These are phyloP conservation scores for Penstemon eatonii DNA, from an alignment of 257 asterid genomes.

Conservation along the genomic window DNA sequence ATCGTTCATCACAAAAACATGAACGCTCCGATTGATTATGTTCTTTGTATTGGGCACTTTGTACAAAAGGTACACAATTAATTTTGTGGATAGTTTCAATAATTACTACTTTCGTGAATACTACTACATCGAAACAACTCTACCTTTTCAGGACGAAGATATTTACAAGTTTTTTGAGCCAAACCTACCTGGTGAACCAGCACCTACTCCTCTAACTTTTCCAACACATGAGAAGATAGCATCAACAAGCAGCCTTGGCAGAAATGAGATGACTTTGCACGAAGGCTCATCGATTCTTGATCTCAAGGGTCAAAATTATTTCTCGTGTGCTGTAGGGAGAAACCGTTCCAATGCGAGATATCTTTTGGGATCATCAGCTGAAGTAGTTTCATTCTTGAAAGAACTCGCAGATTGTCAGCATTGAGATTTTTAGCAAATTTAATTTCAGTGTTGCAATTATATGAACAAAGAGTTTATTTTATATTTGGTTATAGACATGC, in stretches of 20 bases:
- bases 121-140: neutral
- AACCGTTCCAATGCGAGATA: slow-evolving; percentile 72
- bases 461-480: no score
- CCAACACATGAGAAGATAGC: slow-evolving; percentile 42
- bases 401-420: slow-evolving; percentile 43
- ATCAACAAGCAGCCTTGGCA: slow-evolving; percentile 30
- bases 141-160: slow-evolving; percentile 68
- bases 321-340: slow-evolving; percentile 89
- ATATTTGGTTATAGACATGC: no score
- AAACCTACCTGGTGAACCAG: slow-evolving; percentile 60
- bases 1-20: slow-evolving; percentile 72
- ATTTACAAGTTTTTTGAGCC: slow-evolving; percentile 86
- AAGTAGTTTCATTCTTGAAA: slow-evolving; percentile 66
- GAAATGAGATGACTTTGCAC: slow-evolving; percentile 58
- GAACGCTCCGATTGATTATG: slow-evolving; percentile 79
- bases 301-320: slow-evolving; percentile 77
- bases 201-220: slow-evolving; percentile 36
- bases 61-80: slow-evolving; percentile 59
- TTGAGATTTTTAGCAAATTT: neutral
- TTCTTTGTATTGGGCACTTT: slow-evolving; percentile 84
- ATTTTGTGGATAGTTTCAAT: no score
- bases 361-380: slow-evolving; percentile 71
- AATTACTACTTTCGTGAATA: no score
- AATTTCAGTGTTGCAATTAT: no score
- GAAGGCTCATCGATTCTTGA: slow-evolving; percentile 92